Conservation (phyloP, 768 basidiomycete genomes). For the Kwoniella europaea region DNA sequence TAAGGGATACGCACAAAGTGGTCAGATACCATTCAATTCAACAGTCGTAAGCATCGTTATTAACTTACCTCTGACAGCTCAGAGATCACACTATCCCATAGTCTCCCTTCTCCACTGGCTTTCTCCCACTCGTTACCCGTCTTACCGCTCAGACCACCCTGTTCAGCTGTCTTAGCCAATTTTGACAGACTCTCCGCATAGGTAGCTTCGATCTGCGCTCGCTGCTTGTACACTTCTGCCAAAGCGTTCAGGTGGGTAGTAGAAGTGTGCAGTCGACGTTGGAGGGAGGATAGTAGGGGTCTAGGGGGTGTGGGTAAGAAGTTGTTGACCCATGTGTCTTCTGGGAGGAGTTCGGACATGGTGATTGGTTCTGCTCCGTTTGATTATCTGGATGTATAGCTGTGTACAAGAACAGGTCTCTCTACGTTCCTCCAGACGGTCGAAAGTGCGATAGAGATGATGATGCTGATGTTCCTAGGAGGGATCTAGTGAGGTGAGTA, state of each 20-base stretch:
- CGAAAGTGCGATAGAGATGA: too few relatives aligned
- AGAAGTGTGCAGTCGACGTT: conserved; percentile 42
- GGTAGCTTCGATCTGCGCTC: conserved; percentile 52
- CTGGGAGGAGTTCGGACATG: conserved; percentile 48
- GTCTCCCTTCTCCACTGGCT: conserved; percentile 39
- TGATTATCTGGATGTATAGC: background rate
- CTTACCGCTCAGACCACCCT: conserved; percentile 39
- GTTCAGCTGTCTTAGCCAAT: conserved; percentile 48
- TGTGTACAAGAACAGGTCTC: background rate
- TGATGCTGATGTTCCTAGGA: background rate
- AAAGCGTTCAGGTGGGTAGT: conserved; percentile 51
- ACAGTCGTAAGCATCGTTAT: background rate
- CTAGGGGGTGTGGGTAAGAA: conserved; percentile 44
- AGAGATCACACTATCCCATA: conserved; percentile 50
- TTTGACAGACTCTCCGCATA: conserved; percentile 56
- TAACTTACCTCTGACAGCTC: conserved; percentile 53
- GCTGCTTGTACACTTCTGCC: conserved; percentile 55
- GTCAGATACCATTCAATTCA: background rate
- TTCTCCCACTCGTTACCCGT: conserved; percentile 44
- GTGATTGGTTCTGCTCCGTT: background rate
- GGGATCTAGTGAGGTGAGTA: too few relatives aligned
- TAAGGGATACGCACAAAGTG: conserved; percentile 7
- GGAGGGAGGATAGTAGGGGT: conserved; percentile 46
- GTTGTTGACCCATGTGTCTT: conserved; percentile 51
- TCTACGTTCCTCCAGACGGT: background rate